Percentiles rank a stretch among this genome's conserved stretches.
These are phyloP conservation scores for Babesia sp. DNA, from an alignment of 169 alveolate genomes.

Conservation along the genomic window DNA sequence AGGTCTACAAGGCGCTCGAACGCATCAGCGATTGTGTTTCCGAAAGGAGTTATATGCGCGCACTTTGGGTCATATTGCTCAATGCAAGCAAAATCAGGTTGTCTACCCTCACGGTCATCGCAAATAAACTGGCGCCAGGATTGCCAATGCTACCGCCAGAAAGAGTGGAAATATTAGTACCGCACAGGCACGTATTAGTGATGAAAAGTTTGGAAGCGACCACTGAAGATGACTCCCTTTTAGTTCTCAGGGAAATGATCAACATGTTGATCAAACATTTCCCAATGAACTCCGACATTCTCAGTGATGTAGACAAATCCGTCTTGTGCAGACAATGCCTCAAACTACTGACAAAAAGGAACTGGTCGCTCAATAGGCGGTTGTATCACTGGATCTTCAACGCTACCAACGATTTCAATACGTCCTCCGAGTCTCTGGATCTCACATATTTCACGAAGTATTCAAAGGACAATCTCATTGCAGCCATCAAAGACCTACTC, in stretches of 20 bases:
- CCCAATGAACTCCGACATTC: constrained; percentile 65
- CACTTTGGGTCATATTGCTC: constrained; percentile 78
- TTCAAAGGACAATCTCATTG: constrained; percentile 51
- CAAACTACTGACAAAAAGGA: constrained; percentile 53
- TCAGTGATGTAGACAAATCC: constrained; percentile 52
- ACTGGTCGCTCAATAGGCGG: constrained; percentile 68
- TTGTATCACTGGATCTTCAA: constrained; percentile 64
- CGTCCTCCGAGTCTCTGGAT: constrained; percentile 50
- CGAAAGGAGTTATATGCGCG: constrained; percentile 79
- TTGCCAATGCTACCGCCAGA: constrained; percentile 60
- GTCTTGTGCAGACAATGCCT: constrained; percentile 36
- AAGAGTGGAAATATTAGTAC: constrained; percentile 75
- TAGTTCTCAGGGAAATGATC: constrained; percentile 76
- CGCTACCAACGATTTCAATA: constrained; percentile 53
- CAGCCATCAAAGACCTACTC: constrained; percentile 57
- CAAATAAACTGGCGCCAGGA: constrained; percentile 76
- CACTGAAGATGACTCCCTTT: constrained; percentile 74
- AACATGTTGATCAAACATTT: constrained; percentile 76
- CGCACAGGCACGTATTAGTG: constrained; percentile 74
- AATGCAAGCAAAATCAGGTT: constrained; percentile 78
- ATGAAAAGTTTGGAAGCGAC: constrained; percentile 78
- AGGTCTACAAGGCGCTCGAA: constrained; percentile 69
- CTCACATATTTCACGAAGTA: constrained; percentile 50
- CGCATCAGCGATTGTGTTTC: constrained; percentile 77
- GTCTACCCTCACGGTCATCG: constrained; percentile 78